Evolutionary conservation across 805 yeast species (phyloP).

Genomic region (Scheffersomyces coipomensis): DNA sequence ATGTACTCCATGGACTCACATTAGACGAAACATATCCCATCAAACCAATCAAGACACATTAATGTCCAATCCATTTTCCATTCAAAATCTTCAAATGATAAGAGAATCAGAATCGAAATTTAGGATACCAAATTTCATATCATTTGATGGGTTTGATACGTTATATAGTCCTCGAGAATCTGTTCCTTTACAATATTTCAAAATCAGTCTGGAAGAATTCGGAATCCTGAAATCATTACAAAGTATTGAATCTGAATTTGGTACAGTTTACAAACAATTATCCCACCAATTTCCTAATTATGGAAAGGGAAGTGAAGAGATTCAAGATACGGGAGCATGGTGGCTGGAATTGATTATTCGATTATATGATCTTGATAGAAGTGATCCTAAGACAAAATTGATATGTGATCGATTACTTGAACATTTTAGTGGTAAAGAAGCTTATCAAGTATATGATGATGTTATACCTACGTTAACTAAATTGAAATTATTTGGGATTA

Average conservation of each 20-base stretch:
- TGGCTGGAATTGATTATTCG: slow-evolving; percentile 53
- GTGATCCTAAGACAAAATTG: slow-evolving; percentile 21
- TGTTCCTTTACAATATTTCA: slow-evolving; percentile 52
- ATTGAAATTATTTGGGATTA: slow-evolving; percentile 27
- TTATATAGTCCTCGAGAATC: slow-evolving; percentile 57
- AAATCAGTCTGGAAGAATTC: slow-evolving; percentile 41
- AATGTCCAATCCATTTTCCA: slow-evolving; percentile 23
- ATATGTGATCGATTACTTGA: slow-evolving; percentile 45
- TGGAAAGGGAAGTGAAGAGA: slow-evolving; percentile 43
- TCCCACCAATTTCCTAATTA: slow-evolving; percentile 53
- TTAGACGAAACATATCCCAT: no score
- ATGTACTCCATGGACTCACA: no score
- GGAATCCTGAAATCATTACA: slow-evolving; percentile 35
- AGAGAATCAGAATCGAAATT: slow-evolving; percentile 23
- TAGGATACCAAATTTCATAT: slow-evolving; percentile 48
- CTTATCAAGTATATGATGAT: slow-evolving; percentile 55
- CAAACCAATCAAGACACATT: neutral
- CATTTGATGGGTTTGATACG: slow-evolving; percentile 71
- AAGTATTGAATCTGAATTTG: slow-evolving; percentile 22
- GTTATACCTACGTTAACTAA: slow-evolving; percentile 44
- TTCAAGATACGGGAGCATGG: slow-evolving; percentile 43
- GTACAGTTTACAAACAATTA: slow-evolving; percentile 33
- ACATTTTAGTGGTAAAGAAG: slow-evolving; percentile 49
- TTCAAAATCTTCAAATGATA: slow-evolving; percentile 19
- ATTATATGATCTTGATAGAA: slow-evolving; percentile 36